These are phyloP conservation scores for Entomortierella lignicola DNA, from an alignment of 192 early-diverging fungal species.

Conservation along the genomic window DNA sequence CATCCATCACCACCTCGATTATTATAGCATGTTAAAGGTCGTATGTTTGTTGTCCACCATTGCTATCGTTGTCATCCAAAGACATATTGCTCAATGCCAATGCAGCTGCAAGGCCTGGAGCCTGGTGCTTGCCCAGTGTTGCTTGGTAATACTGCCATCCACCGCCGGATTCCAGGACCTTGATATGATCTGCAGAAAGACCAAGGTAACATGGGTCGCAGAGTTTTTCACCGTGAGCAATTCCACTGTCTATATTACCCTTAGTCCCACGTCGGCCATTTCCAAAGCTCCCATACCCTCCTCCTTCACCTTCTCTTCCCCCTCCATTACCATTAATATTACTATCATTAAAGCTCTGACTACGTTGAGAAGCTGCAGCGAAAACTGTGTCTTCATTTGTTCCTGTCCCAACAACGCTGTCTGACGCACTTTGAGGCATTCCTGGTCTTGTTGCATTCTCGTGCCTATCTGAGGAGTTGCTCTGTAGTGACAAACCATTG, in stretches of 20 bases:
- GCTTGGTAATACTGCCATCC: conserved; percentile 55
- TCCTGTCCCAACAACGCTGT: conserved; percentile 11
- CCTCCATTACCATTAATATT: neutral
- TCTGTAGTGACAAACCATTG: neutral
- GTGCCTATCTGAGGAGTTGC: neutral
- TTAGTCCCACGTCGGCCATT: conserved; percentile 34
- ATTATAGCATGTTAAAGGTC: neutral
- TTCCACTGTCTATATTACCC: conserved; percentile 46
- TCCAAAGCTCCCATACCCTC: conserved; percentile 27
- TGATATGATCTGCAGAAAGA: conserved; percentile 37
- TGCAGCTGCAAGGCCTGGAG: conserved; percentile 32
- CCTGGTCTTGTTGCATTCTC: conserved; percentile 1
- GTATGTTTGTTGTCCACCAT: neutral
- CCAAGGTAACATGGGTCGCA: conserved; percentile 53
- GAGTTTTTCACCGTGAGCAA: conserved; percentile 33
- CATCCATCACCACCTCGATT: conserved; percentile 7
- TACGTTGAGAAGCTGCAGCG: conserved; percentile 1
- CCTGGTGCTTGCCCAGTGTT: conserved; percentile 28
- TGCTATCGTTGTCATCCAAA: neutral
- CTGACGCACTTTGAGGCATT: conserved; percentile 14
- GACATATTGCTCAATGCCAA: conserved; percentile 26
- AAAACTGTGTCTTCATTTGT: neutral
- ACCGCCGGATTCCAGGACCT: conserved; percentile 42
- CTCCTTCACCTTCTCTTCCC: no score
- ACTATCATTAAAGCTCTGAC: conserved; percentile 28